A percentile compares a stretch with the other conserved stretches of the same genome.
These are phyloP conservation scores for Rhamnella rubrinervis DNA, from an alignment of 331 rosid species.

Conservation along the genomic window DNA sequence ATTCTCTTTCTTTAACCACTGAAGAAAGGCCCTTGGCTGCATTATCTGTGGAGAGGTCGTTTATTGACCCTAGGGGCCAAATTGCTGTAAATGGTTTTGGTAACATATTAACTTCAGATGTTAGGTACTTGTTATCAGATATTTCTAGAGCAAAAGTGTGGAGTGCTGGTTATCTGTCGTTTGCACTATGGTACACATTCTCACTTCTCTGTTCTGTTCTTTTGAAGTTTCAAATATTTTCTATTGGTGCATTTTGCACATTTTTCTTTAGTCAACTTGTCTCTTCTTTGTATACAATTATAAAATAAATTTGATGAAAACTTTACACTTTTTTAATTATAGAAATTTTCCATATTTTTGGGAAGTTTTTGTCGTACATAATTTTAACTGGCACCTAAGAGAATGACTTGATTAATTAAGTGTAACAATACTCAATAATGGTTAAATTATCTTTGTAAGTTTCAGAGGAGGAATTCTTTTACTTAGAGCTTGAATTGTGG, in stretches of 20 bases:
- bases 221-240: not conserved
- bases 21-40: constrained; percentile 71
- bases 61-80: constrained; percentile 87
- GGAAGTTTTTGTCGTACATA: too few species aligned
- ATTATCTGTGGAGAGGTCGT: constrained; percentile 77
- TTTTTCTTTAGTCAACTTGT: too few species aligned
- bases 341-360: too few species aligned
- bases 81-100: constrained; percentile 55
- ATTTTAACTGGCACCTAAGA: too few species aligned
- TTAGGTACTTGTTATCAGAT: constrained; percentile 73
- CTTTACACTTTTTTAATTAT: too few species aligned
- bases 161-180: constrained; percentile 80
- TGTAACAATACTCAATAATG: too few species aligned
- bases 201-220: not conserved
- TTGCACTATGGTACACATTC: constrained; percentile 69
- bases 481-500: too few species aligned
- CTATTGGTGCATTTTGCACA: not conserved
- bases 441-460: too few species aligned
- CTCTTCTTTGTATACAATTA: too few species aligned
- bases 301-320: too few species aligned
- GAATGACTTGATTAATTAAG: too few species aligned
- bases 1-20: constrained; percentile 50
- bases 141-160: constrained; percentile 73
- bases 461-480: too few species aligned
- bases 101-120: constrained; percentile 69